Evolutionary conservation across 78 protist genomes (phyloP), one percentile per base, ranked within the genome.

Genomic region (Polysphondylium violaceum): DNA sequence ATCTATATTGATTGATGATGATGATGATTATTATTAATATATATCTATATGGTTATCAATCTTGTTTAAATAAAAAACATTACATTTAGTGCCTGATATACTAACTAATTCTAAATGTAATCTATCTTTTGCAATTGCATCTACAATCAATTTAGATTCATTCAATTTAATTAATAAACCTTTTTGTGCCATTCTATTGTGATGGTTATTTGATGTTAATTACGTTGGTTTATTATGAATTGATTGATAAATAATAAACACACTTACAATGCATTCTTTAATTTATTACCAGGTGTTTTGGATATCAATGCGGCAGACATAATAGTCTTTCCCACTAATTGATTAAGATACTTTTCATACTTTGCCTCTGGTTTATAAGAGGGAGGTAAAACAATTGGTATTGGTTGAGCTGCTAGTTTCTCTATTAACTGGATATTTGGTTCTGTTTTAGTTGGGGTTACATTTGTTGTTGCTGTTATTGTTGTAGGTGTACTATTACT

Each of bases 301-400:
- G 78, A 69, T 9, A 83, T 59, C 6, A 83, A 14, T 12, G 91
- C 91, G 21, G 91, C 91, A 58, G 91, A 83, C 79, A 83, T 83
- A 7, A 83, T 83, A n/a, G 29, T 29, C 76, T 83, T 83, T 4
- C 91, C 91, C 1, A 83, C 91, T n/a, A 71, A 56, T 58, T 83
- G 91, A 59, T 67, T 83, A 2, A 83, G 63, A 69, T 83, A 83
- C 59, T 59, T 67, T 8, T 83, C 91, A 69, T 31, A 83, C 51
- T 83, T 83, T 29, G 91, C 91, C 40, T 83, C 91, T n/a, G 91
- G 77, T 58, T 83, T 83, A 58, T 69, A 69, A n/a, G 91, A 83
- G 5, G 91, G 91, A 12, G 91, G 91, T 63, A 83, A 59, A 3
- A 74, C 47, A 9, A 83, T 83, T 0, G 91, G 91, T 14, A 83